Evolutionary conservation across 2,329 filamentous ascomycete genomes (phyloP).

Genomic region (Diaporthe sp.): DNA sequence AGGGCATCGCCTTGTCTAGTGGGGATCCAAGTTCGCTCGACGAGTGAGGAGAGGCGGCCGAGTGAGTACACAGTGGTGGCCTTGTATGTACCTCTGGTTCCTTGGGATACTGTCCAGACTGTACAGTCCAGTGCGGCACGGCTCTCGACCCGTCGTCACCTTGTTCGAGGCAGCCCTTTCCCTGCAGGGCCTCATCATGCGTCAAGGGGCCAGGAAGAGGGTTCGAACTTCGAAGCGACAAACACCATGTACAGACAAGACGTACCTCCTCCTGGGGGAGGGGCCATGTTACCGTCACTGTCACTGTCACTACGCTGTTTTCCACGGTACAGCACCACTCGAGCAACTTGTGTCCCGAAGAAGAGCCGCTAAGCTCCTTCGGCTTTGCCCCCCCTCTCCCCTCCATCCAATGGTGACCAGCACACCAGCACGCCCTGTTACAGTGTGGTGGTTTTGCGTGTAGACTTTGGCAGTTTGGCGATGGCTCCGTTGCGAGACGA

Average conservation of each 20-base stretch:
- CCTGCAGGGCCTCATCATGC: constrained; percentile 20
- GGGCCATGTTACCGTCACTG: constrained; percentile 7
- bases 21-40: not conserved
- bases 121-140: not conserved
- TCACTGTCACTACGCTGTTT: not conserved
- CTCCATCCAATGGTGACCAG: constrained; percentile 3
- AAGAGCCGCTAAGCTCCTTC: constrained; percentile 23
- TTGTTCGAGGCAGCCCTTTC: not conserved
- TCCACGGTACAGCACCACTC: constrained; percentile 10
- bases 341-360: constrained; percentile 20
- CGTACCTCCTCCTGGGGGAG: constrained; percentile 2
- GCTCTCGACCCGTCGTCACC: constrained; percentile 9
- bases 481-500: not conserved
- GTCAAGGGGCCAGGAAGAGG: constrained; percentile 11
- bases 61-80: not conserved
- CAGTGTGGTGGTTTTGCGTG: not conserved
- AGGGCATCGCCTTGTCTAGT: constrained; percentile 16
- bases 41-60: constrained; percentile 1
- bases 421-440: not conserved
- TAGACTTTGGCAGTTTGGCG: not conserved
- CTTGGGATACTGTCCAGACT: not conserved
- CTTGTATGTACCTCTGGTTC: not conserved
- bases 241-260: not conserved
- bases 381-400: not conserved
- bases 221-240: not conserved